Conservation (phyloP, 2,329 filamentous ascomycete genomes). For the Reticulascus tulasneorum region DNA sequence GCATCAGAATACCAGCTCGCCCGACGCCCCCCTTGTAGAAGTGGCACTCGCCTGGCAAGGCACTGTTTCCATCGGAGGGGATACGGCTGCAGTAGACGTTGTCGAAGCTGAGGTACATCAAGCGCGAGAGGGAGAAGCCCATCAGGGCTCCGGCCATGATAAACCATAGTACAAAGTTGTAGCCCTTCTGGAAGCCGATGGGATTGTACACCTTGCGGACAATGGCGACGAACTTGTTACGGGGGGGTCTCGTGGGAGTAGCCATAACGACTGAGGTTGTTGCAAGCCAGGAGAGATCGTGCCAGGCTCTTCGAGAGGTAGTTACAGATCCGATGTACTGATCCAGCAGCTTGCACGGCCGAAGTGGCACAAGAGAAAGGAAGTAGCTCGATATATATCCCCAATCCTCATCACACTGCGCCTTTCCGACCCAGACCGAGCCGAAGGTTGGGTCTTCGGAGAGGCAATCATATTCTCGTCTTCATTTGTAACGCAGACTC, state of each 20-base stretch:
- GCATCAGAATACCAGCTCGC: slow-evolving; percentile 39
- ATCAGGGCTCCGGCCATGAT: slow-evolving; percentile 42
- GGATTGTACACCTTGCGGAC: slow-evolving; percentile 33
- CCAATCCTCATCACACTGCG: too few species aligned
- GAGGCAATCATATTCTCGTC: too few species aligned
- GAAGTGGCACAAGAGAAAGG: too few species aligned
- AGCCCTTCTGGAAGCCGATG: slow-evolving; percentile 52
- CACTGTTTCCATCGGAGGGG: slow-evolving; percentile 12
- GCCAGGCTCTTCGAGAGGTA: too few species aligned
- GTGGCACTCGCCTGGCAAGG: slow-evolving; percentile 34
- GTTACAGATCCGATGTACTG: too few species aligned
- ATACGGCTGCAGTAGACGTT: slow-evolving; percentile 30
- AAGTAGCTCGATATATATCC: too few species aligned
- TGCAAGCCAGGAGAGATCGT: too few species aligned
- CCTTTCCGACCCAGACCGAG: too few species aligned
- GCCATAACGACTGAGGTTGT: too few species aligned
- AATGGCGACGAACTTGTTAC: slow-evolving; percentile 15
- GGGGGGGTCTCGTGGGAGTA: slow-evolving; percentile 6
- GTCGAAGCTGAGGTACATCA: slow-evolving; percentile 42
- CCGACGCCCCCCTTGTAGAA: slow-evolving; percentile 24
- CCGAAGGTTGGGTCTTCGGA: too few species aligned
- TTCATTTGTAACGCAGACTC: too few species aligned
- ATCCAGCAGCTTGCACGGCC: too few species aligned
- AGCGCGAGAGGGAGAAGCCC: slow-evolving; percentile 43
- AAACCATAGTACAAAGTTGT: slow-evolving; percentile 54